These are phyloP conservation scores for Chaetothyriales sp. DNA, from an alignment of 2,329 filamentous ascomycete genomes.

Conservation along the genomic window DNA sequence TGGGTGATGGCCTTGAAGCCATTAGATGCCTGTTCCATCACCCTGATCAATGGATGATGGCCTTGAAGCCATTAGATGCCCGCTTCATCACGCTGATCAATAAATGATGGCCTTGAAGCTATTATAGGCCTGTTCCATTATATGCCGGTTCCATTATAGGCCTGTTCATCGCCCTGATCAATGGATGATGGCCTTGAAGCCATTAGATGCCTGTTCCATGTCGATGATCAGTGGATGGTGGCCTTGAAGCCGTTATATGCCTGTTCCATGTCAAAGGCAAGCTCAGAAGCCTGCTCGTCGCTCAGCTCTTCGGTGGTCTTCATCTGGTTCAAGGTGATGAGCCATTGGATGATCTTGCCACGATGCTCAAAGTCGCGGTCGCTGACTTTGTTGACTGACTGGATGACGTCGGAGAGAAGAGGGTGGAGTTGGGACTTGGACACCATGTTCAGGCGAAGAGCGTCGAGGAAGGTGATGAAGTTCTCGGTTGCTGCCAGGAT, in stretches of 20 bases:
- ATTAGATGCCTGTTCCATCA: no score
- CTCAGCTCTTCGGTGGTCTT: slow-evolving; percentile 80
- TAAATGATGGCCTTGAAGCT: slow-evolving; percentile 53
- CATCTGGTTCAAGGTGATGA: slow-evolving; percentile 97
- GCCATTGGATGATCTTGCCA: slow-evolving; percentile 95
- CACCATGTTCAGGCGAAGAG: slow-evolving; percentile 76
- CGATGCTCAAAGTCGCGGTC: slow-evolving; percentile 87
- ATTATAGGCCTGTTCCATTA: no score
- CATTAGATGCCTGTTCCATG: no score
- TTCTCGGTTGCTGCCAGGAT: slow-evolving; percentile 90
- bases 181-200: no score
- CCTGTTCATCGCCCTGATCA: no score
- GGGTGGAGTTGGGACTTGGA: slow-evolving; percentile 97
- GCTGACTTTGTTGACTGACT: slow-evolving; percentile 92
- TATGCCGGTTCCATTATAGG: no score
- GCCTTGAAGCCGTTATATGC: slow-evolving; percentile 93
- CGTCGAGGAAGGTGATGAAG: slow-evolving; percentile 96
- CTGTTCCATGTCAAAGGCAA: slow-evolving; percentile 85
- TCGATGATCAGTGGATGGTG: no score
- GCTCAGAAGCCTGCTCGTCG: slow-evolving; percentile 73
- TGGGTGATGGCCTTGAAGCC: no score
- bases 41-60: no score
- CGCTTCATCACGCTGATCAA: no score
- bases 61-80: no score
- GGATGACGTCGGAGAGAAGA: slow-evolving; percentile 85